Conservation (phyloP, 2,329 filamentous ascomycete species). For the Colletotrichum sp. region DNA sequence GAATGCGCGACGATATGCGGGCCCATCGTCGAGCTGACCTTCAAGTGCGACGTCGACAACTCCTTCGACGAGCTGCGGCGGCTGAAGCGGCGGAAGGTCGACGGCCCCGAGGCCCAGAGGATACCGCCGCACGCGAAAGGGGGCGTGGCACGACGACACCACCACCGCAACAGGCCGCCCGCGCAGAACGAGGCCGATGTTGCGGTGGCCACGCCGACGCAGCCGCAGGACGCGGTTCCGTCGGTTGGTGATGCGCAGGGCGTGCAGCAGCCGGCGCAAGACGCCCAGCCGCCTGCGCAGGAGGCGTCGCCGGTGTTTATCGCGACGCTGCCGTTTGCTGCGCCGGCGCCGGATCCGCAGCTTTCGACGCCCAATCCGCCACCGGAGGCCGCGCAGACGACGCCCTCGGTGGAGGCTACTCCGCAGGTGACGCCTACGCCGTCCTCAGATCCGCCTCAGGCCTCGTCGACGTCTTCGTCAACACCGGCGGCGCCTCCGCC, state of each 20-base stretch:
- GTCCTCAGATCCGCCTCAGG: not conserved
- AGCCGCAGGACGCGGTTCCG: not conserved
- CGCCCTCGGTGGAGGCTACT: not conserved
- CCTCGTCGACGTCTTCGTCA: not conserved
- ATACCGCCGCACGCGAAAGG: not conserved
- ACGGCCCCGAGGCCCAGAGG: not conserved
- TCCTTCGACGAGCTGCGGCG: slow-evolving; percentile 24
- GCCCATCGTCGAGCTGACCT: slow-evolving; percentile 46
- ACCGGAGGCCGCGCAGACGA: not conserved
- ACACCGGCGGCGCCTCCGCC: not conserved
- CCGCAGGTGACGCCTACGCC: not conserved
- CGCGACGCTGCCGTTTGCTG: slow-evolving; percentile 1
- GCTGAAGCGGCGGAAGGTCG: slow-evolving; percentile 29
- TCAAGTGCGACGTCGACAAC: slow-evolving; percentile 34
- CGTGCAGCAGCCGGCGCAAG: not conserved
- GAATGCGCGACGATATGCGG: slow-evolving; percentile 46
- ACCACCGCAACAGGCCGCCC: not conserved
- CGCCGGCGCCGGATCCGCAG: not conserved
- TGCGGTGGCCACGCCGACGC: not conserved
- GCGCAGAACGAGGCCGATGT: not conserved
- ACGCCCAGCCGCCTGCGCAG: not conserved
- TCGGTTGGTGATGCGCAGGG: not conserved
- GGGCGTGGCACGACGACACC: not conserved
- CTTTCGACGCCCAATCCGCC: not conserved
- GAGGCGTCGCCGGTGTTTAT: slow-evolving; percentile 1